Evolutionary conservation across 2,329 filamentous ascomycete genomes (phyloP).

Genomic region (Aspergillus jensenii): DNA sequence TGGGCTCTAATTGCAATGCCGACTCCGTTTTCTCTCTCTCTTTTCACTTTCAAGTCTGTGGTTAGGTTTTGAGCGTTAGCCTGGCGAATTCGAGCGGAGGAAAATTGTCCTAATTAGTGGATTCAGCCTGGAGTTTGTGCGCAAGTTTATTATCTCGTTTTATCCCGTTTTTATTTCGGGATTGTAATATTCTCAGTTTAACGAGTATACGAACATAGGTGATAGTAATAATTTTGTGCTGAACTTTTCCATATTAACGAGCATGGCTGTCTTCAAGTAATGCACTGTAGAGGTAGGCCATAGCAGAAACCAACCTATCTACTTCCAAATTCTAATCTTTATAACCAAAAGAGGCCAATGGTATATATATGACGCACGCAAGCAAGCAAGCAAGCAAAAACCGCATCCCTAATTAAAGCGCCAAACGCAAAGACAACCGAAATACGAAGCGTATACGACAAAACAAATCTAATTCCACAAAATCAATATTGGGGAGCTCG

Average conservation of each 20-base stretch:
- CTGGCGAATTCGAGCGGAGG: background rate
- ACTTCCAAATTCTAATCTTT: background rate
- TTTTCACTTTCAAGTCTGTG: background rate
- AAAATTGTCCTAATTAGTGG: background rate
- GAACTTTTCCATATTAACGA: background rate
- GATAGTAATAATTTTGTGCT: background rate
- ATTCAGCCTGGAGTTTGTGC: background rate
- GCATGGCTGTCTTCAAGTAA: background rate
- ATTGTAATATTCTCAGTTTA: background rate
- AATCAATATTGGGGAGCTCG: background rate
- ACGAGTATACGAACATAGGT: background rate
- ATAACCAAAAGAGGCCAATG: background rate
- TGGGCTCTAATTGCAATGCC: slow-evolving; percentile 27
- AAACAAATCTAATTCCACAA: background rate
- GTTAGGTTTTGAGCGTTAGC: background rate
- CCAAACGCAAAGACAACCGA: background rate
- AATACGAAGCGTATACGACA: background rate
- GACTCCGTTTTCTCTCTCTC: background rate
- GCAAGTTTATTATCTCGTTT: background rate
- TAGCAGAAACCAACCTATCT: background rate
- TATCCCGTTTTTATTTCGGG: background rate
- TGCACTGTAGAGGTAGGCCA: background rate
- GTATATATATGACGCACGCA: background rate
- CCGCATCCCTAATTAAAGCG: background rate
- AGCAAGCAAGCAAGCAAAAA: background rate